Evolutionary conservation across 2,329 filamentous ascomycete species (phyloP), one percentile per base, ranked within the genome.

Genomic region (Cladosporium colombiae): DNA sequence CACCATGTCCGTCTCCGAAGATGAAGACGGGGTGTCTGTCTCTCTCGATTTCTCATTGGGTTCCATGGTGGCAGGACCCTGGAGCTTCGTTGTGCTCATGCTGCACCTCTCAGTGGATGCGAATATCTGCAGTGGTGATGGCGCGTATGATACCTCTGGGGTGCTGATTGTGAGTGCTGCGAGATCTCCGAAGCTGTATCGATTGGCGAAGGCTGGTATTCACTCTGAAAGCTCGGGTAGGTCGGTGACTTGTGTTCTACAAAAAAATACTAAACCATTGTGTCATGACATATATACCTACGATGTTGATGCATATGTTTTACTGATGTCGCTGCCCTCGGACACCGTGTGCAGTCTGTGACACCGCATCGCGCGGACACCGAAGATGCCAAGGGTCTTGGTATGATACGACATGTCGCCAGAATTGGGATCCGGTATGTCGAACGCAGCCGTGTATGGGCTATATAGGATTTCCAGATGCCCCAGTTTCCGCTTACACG

Each of bases 321-420:
- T 46, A 21, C 3, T 21, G n/a, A 46, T 46, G n/a, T 21, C 31
- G 55, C 55, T 14, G 33, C 5, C 55, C 55, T 33, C 55, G 55
- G 55, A 27, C n/a, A 6, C 55, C 55, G 29, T 31, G 11, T 31
- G 52, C 33, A 33, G 14, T 29, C 27, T 21, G 27, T 31, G 50
- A 10, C 4, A 31, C 5, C 52, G 52, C 27, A 21, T 33, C n/a
- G 52, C 52, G 52, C 55, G 55, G 55, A 6, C 55, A 5, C 55
- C 55, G 55, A 35, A 13, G 31, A 25, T 7, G 55, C 55, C 29
- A 18, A 35, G 55, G 5, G n/a, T 40, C 55, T 57, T 57, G 33
- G 55, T 57, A 57, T 57, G 5, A 14, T 40, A 57, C 55, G 55
- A 18, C 31, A 33, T 29, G 52, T 57, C n/a, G n/a, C n/a, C 27